Base-by-base conservation (phyloP, 2,329 filamentous ascomycete genomes). In the Achaetomium macrosporum region DNA sequence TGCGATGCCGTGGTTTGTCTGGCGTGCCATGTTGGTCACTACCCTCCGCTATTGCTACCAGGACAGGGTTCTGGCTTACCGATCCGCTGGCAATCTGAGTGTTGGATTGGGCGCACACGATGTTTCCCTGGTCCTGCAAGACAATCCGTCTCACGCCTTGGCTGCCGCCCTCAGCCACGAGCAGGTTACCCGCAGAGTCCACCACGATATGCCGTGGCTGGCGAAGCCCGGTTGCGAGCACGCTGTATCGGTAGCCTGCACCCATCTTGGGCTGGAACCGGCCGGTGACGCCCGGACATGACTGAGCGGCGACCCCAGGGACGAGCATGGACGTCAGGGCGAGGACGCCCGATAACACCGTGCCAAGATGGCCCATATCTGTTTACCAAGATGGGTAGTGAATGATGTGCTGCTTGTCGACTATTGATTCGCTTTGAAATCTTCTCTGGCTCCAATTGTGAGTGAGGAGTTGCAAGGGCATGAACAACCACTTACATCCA, bases 1-100 rank as follows among this genome's bases (percentile, higher is more conserved):
- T 4, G 64, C 60, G 35, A 69, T 53, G 8, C 65, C 66, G 42
- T 69, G 66, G 45, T 66, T 67, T 20, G 65, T 60, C 58, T 63
- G 45, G 16, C 6, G 25, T 25, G 25, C 25, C 25, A 25, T 25
- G 25, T 7, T 25, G 4, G 25, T 25, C 25, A 25, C 4, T 25
- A 7, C 25, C 4, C 25, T 25, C 25, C 4, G 7, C 25, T 4
- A 25, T 25, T 25, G 7, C 7, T 25, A 25, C 4, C 25, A 2
- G 3, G 19, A 51, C 2, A 16, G 13, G 39, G 1, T 37, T 25
- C 19, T 37, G 16, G 19, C 53, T 55, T 54, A 59, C 54, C 25
- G 45, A 51, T 36, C 51, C 57, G 42, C 42, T 56, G 30, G 47
- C 37, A 25, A 59, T 39, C 16, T 53, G 51, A 10, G 49, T 51